Conservation (phyloP, 1,139 yeast species). For the Hansenula sp. region DNA sequence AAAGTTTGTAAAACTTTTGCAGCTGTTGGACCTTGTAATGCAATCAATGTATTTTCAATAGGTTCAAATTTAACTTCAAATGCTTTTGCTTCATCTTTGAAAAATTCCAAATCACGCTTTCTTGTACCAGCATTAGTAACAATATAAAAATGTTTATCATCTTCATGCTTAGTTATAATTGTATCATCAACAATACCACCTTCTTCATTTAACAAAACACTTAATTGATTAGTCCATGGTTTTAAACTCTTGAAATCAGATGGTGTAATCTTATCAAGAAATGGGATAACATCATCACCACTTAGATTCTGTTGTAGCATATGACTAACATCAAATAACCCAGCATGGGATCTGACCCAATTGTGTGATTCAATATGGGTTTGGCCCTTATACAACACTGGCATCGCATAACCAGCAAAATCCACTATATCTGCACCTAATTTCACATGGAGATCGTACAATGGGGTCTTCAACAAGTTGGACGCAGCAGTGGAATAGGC, state of each 20-base stretch:
- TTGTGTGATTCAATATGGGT: slow-evolving; percentile 88
- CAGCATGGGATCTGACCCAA: slow-evolving; percentile 88
- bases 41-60: slow-evolving; percentile 75
- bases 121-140: slow-evolving; percentile 98
- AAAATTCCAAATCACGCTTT: slow-evolving; percentile 67
- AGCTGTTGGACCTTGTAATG: slow-evolving; percentile 90
- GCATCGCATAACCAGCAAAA: slow-evolving; percentile 94
- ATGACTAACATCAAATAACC: slow-evolving; percentile 93
- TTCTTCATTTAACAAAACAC: slow-evolving; percentile 75
- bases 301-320: slow-evolving; percentile 84
- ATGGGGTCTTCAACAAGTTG: slow-evolving; percentile 59
- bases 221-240: slow-evolving; percentile 63
- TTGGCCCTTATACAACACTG: slow-evolving; percentile 78
- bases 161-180: slow-evolving; percentile 78
- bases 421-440: slow-evolving; percentile 90
- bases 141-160: slow-evolving; percentile 65
- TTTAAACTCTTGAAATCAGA: slow-evolving; percentile 61
- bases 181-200: slow-evolving; percentile 90
- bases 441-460: slow-evolving; percentile 72
- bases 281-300: slow-evolving; percentile 65
- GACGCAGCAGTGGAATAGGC: slow-evolving; percentile 26
- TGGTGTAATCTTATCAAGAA: slow-evolving; percentile 80
- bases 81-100: slow-evolving; percentile 45
- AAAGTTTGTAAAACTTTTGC: slow-evolving; percentile 59
- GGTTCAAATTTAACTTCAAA: slow-evolving; percentile 54